Base-by-base conservation (phyloP, 73 alveolate species). In the Blepharisma stoltei region DNA sequence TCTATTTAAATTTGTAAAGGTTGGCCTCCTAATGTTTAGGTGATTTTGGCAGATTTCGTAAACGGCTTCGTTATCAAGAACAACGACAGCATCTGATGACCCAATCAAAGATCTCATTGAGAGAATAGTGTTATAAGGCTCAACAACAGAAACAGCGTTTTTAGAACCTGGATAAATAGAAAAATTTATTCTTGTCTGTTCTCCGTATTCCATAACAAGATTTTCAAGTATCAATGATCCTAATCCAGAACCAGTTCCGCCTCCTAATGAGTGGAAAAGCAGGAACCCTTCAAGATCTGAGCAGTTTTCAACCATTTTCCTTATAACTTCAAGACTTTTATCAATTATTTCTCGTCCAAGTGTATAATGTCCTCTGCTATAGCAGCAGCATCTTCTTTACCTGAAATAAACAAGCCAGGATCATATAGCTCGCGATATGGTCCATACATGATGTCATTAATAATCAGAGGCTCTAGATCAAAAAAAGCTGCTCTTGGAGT, bases 401-500 rank as follows among this genome's bases (percentile, higher is more conserved):
- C 88, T 48, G 6, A 47, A 23, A 78, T 0, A 65, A 89, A 53
- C 67, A 88, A 89, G 67, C 83, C 89, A 47, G 94, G 90, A 54
- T 89, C 87, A 89, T 88, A 89, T 48, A 89, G 90, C 69, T 82
- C 88, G 77, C 86, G 88, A 68, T 93, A 93, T 45, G 96, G 80
- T 52, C 99, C 97, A 9, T 93, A 88, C 83, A 96, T 90, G 49
- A 95, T 92, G 82, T 95, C 97, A 78, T 95, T 97, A 66, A 87
- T 87, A 77, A 90, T 97, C 25, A 97, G 87, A 47, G 97, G 97
- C 87, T 96, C 99, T 66, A 93, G 80, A 78, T 96, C 99, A 86
- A 96, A 86, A 92, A 96, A 91, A 84, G 95, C 97, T 60, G 95
- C 87, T 81, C 99, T 86, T 48, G 99, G 99, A 66, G 91, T 98